Evolutionary conservation across 164 flowering plant genomes (phyloP), one percentile per base, ranked within the genome.

Genomic region (Platanus orientalis): DNA sequence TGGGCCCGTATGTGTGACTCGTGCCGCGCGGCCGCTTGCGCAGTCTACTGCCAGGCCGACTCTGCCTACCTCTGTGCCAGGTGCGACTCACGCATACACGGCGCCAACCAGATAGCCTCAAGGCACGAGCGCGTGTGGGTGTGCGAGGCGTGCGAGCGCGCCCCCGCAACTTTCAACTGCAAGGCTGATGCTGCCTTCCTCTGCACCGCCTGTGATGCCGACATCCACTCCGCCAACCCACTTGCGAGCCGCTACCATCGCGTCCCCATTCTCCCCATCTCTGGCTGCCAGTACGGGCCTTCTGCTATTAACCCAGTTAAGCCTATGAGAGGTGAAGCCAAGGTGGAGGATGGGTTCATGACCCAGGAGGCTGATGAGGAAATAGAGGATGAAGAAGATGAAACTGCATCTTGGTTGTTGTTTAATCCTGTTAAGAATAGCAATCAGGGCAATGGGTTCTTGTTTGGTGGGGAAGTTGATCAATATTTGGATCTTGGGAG

Each of bases 131-230:
- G 88, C 0, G 89, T 87, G 1, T 76, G 75, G 78, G 81, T 90
- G 36, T 90, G 97, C 68, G 90, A 87, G 66, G 81, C 86, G 3
- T 93, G 98, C 57, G 88, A 90, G 76, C 61, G 76, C 0, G 83
- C 88, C 0, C 96, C 98, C 0, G 96, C 98, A 1, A 85, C 92
- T 1, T 73, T 90, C 54, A 56, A 82, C 28, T 93, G 98, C 82
- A 88, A 88, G 66, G 98, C 97, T 1, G 96, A 90, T 47, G 90
- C 92, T 0, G 97, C 94, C 0, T 77, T 91, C 0, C 89, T 93
- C 14, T 93, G 98, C 63, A 55, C 79, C 42, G 29, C 70, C 42
- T 90, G 97, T 59, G 98, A 93, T 63, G 80, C 84, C 0, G 85
- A 84, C 47, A 76, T 90, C 67, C 98, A 90, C 79, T 78, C 94